phyloP scores from a whole-genome alignment of 768 basidiomycete species.

The Melanogaster broomeanus region DNA sequence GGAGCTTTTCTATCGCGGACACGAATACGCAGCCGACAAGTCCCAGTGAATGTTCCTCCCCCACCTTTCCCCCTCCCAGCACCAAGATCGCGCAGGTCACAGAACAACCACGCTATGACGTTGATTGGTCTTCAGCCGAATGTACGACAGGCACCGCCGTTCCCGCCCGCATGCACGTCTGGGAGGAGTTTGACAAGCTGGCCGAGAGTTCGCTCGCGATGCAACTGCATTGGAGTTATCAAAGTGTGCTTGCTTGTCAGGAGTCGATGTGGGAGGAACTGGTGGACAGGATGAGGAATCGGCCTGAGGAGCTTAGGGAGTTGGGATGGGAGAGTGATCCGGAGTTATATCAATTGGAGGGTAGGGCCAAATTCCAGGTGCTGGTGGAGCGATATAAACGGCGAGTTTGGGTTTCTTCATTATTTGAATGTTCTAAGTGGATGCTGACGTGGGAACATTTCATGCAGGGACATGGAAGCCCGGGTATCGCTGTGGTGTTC shows the following conservation, averaged over 20 bases:
- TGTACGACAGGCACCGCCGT: conserved; percentile 39
- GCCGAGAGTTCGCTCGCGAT: conserved; percentile 66
- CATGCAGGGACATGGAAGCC: conserved; percentile 61
- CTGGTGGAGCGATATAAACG: conserved; percentile 57
- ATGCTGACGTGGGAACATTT: neutral
- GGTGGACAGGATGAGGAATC: conserved; percentile 59
- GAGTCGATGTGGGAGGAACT: conserved; percentile 81
- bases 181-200: conserved; percentile 45
- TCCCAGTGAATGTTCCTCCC: conserved; percentile 22
- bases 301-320: conserved; percentile 49
- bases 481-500: conserved; percentile 68
- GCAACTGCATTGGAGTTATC: conserved; percentile 68
- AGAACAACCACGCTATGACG: conserved; percentile 38
- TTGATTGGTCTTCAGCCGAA: conserved; percentile 50
- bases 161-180: conserved; percentile 38
- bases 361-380: conserved; percentile 58
- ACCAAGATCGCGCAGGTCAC: conserved; percentile 2
- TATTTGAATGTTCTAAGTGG: neutral
- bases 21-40: conserved; percentile 23
- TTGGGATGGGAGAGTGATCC: conserved; percentile 75
- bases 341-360: conserved; percentile 57
- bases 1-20: conserved; percentile 28
- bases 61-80: conserved; percentile 5
- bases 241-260: conserved; percentile 61
- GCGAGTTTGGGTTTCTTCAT: conserved; percentile 34